These are phyloP conservation scores for Hericium alpestre DNA, from an alignment of 768 basidiomycete genomes.

Conservation along the genomic window DNA sequence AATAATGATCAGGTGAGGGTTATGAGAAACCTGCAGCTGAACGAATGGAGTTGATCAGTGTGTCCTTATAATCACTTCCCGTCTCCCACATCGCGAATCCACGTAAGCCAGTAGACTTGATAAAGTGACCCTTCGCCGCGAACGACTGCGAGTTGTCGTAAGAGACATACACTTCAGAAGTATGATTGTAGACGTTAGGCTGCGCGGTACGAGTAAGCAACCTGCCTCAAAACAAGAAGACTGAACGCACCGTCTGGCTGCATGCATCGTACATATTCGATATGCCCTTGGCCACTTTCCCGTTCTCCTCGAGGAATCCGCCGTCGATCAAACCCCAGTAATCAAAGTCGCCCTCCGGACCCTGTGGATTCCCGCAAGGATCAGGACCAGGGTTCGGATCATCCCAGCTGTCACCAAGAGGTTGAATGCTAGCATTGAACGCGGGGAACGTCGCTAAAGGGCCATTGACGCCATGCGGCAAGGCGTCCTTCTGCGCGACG, in stretches of 20 bases:
- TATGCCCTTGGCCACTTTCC: slow-evolving; percentile 27
- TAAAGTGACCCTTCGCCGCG: slow-evolving; percentile 49
- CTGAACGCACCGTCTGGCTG: slow-evolving; percentile 55
- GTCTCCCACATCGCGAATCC: slow-evolving; percentile 71
- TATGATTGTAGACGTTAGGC: slow-evolving; percentile 59
- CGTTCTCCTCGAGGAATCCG: slow-evolving; percentile 3
- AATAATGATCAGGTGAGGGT: too few relatives aligned
- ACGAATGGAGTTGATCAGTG: slow-evolving; percentile 49
- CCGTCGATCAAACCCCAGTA: slow-evolving; percentile 9
- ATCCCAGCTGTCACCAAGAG: slow-evolving; percentile 29
- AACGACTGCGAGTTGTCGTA: slow-evolving; percentile 59
- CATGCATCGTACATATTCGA: slow-evolving; percentile 49
- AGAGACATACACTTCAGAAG: slow-evolving; percentile 45
- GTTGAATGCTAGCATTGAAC: slow-evolving; percentile 36
- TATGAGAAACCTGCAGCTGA: not conserved
- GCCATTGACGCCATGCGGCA: slow-evolving; percentile 19
- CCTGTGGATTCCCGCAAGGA: slow-evolving; percentile 24
- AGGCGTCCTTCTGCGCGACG: slow-evolving; percentile 28
- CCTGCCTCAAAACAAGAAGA: not conserved
- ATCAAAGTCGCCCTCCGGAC: slow-evolving; percentile 6
- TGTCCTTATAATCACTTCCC: slow-evolving; percentile 50
- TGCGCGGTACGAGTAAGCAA: slow-evolving; percentile 18
- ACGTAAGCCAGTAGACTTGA: slow-evolving; percentile 37
- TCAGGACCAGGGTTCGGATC: slow-evolving; percentile 17
- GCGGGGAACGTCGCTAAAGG: slow-evolving; percentile 38